Percentiles rank a stretch among this genome's conserved stretches.
phyloP scores from a whole-genome alignment of 1,284 basidiomycete genomes.

The Heterobasidion parviporum region DNA sequence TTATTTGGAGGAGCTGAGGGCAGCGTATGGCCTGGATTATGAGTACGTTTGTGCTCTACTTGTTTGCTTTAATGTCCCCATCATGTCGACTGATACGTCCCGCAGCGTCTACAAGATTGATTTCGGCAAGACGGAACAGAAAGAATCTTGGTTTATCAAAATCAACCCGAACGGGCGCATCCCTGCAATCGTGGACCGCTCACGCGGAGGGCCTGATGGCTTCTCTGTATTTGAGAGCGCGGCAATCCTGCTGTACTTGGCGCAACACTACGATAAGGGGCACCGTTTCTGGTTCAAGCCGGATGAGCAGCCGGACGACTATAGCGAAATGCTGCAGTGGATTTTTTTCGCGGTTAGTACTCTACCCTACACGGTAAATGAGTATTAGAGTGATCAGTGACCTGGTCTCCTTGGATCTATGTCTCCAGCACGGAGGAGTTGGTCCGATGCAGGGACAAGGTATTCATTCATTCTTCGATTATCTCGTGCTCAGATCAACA shows the following conservation, averaged over 20 bases:
- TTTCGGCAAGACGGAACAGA: conserved; percentile 37
- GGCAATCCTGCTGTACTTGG: conserved; percentile 46
- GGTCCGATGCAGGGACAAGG: conserved; percentile 73
- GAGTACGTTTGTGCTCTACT: conserved; percentile 16
- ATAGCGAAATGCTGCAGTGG: conserved; percentile 70
- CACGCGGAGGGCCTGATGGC: conserved; percentile 30
- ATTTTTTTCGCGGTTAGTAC: conserved; percentile 62
- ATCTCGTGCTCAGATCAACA: no score
- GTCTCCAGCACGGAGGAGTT: conserved; percentile 51
- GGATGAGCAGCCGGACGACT: conserved; percentile 23
- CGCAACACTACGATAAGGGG: conserved; percentile 39
- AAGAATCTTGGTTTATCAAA: conserved; percentile 37
- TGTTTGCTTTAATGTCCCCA: not conserved
- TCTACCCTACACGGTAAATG: not conserved
- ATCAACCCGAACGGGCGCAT: conserved; percentile 60
- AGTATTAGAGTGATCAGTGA: no score
- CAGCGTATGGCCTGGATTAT: conserved; percentile 33
- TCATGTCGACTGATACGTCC: not conserved
- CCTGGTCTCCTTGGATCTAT: not conserved
- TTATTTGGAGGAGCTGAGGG: conserved; percentile 37
- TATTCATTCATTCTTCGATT: conserved; percentile 2
- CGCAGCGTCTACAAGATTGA: conserved; percentile 30
- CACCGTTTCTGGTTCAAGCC: conserved; percentile 40
- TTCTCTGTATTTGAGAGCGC: conserved; percentile 41
- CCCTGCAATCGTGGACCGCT: conserved; percentile 37